Evolutionary conservation across 2,329 filamentous ascomycete genomes (phyloP), one percentile per base, ranked within the genome.

Genomic region (Pleomassaria siparia): DNA sequence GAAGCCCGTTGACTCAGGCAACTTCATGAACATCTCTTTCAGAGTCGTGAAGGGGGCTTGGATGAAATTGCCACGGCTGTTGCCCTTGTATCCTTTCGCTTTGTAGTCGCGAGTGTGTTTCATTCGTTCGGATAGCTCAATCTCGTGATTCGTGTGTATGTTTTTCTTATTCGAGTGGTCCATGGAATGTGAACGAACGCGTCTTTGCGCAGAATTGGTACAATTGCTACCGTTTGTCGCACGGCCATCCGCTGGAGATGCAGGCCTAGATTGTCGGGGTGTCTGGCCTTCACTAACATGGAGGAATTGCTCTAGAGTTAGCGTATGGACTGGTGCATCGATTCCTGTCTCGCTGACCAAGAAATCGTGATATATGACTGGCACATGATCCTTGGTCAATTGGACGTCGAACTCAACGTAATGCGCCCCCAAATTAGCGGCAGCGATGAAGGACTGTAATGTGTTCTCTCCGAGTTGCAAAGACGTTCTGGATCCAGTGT

Each of bases 361-460:
- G 64, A 99, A 99, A 70, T 99, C 94, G 67, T 99, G 94, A 67
- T 99, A 99, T 62, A 99, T 96, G 55, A 99, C 92, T 0, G 94
- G 94, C 1, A 99, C 91, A 62, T 95, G 91, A 66, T 99, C 94
- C 66, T 99, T 99, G n/a, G 94, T 99, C 30, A 99, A 77, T 68
- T 99, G 94, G 0, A 99, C 94, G 67, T 99, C 94, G 63, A 83
- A 83, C 59, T 87, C 84, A 28, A 87, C 83, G 59, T 86, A 86
- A 9, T 80, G 81, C 11, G 83, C 94, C 8, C 94, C 94, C 43
- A 99, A 73, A 58, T 96, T 97, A 35, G 92, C 91, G 2, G 94
- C 94, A 2, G 92, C 90, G 63, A 97, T 96, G 72, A 99, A 99
- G 0, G 94, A 97, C 58, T 84, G 88, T 21, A 99, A 80, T 0